phyloP scores from a whole-genome alignment of 1,139 yeast genomes.

The Taphrina deformans region DNA sequence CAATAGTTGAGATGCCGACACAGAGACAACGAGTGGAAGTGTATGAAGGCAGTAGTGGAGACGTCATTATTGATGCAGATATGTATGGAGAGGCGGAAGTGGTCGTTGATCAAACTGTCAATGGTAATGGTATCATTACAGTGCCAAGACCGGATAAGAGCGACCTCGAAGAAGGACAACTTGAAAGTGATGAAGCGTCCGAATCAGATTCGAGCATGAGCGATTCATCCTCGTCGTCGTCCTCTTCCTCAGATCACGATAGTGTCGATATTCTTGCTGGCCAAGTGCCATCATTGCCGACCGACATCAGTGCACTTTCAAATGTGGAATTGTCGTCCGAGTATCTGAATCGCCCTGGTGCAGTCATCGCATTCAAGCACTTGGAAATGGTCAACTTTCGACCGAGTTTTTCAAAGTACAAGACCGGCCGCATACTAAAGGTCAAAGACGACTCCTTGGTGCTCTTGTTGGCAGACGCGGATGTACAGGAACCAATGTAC shows the following conservation, averaged over 20 bases:
- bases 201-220: not conserved
- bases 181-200: not conserved
- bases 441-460: not conserved
- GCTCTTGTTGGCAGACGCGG: slow-evolving; percentile 13
- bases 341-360: not conserved
- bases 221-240: not conserved
- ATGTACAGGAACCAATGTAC: slow-evolving; percentile 17
- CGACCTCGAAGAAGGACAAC: slow-evolving; percentile 4
- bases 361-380: slow-evolving; percentile 21
- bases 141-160: not conserved
- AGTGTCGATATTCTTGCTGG: not conserved
- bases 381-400: slow-evolving; percentile 23
- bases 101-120: not conserved
- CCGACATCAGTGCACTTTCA: not conserved
- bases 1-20: not conserved
- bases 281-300: slow-evolving; percentile 7
- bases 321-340: not conserved
- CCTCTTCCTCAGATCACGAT: not conserved
- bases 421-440: slow-evolving; percentile 7
- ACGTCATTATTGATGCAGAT: slow-evolving; percentile 10
- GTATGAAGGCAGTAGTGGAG: not conserved
- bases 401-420: slow-evolving; percentile 15
- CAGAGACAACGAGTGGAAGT: not conserved
- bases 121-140: not conserved
- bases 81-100: slow-evolving; percentile 22